These are phyloP conservation scores for Microcyclospora pomicola DNA, from an alignment of 2,329 filamentous ascomycete species.

Conservation along the genomic window DNA sequence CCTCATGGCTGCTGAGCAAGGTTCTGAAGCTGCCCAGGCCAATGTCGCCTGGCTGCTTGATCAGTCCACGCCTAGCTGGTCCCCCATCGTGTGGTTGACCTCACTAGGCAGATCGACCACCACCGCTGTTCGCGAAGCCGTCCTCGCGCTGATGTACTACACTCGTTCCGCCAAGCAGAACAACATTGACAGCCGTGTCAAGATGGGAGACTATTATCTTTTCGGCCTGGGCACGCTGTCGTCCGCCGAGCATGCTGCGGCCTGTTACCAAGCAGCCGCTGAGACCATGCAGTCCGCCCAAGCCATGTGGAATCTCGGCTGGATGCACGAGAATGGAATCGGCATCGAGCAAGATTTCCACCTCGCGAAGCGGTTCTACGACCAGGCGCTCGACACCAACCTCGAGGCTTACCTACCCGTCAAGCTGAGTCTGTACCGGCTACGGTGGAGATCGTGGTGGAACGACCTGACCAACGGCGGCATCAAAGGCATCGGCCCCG, in stretches of 20 bases:
- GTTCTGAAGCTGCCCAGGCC: conserved; percentile 76
- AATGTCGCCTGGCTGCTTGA: conserved; percentile 84
- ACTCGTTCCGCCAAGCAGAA: conserved; percentile 84
- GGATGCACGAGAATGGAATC: conserved; percentile 98
- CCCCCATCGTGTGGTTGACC: conserved; percentile 11
- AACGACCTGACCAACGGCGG: conserved; percentile 83
- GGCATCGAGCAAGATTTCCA: conserved; percentile 92
- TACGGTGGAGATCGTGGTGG: conserved; percentile 80
- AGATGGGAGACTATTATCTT: conserved; percentile 97
- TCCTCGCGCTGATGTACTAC: conserved; percentile 79
- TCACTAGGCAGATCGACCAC: conserved; percentile 9
- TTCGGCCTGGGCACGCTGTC: conserved; percentile 51
- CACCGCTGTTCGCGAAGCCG: conserved; percentile 36
- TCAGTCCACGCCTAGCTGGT: conserved; percentile 33
- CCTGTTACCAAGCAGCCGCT: conserved; percentile 83
- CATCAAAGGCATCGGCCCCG: conserved; percentile 82
- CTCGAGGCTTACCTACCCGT: conserved; percentile 86
- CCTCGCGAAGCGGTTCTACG: conserved; percentile 90
- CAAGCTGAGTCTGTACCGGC: conserved; percentile 71
- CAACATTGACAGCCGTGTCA: conserved; percentile 87
- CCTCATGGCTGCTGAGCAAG: conserved; percentile 81
- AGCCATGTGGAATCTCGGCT: conserved; percentile 91
- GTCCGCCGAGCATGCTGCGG: conserved; percentile 74
- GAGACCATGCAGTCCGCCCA: conserved; percentile 88
- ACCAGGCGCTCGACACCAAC: conserved; percentile 81